These are phyloP conservation scores for Aspergillus biplanus DNA, from an alignment of 495 filamentous ascomycete species.

Conservation along the genomic window DNA sequence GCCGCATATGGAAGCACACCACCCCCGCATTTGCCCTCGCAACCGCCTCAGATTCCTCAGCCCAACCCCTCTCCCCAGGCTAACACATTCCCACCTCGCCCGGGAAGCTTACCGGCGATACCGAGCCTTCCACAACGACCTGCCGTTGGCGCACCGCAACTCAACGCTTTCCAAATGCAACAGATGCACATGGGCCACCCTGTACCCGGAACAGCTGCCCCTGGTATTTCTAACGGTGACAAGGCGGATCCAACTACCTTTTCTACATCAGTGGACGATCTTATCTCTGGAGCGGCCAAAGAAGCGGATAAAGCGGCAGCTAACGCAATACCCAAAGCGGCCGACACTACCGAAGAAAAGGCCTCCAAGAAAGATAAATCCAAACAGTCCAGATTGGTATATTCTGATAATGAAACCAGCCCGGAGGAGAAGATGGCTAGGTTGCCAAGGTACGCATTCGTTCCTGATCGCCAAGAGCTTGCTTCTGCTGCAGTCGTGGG, in stretches of 20 bases:
- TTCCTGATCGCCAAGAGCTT: conserved; percentile 52
- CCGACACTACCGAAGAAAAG: conserved; percentile 56
- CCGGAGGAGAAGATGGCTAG: conserved; percentile 87
- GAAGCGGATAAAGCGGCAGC: conserved; percentile 38
- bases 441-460: conserved; percentile 76
- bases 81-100: conserved; percentile 46
- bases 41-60: conserved; percentile 29
- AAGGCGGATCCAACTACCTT: conserved; percentile 32
- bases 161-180: conserved; percentile 63
- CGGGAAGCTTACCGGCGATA: conserved; percentile 55
- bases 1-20: conserved; percentile 36
- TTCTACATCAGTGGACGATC: conserved; percentile 64
- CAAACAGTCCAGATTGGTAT: conserved; percentile 72
- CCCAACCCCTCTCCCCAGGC: conserved; percentile 46
- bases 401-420: conserved; percentile 75
- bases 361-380: conserved; percentile 66
- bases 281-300: conserved; percentile 51
- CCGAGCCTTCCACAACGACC: conserved; percentile 69
- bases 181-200: conserved; percentile 66
- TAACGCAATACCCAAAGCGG: conserved; percentile 27
- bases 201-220: conserved; percentile 29
- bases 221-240: conserved; percentile 44
- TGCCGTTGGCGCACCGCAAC: conserved; percentile 56
- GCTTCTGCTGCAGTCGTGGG: conserved; percentile 42
- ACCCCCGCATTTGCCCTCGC: conserved; percentile 33